Base-by-base conservation (phyloP, 2,329 filamentous ascomycete genomes). In the Stagonosporopsis chrysanthemi region DNA sequence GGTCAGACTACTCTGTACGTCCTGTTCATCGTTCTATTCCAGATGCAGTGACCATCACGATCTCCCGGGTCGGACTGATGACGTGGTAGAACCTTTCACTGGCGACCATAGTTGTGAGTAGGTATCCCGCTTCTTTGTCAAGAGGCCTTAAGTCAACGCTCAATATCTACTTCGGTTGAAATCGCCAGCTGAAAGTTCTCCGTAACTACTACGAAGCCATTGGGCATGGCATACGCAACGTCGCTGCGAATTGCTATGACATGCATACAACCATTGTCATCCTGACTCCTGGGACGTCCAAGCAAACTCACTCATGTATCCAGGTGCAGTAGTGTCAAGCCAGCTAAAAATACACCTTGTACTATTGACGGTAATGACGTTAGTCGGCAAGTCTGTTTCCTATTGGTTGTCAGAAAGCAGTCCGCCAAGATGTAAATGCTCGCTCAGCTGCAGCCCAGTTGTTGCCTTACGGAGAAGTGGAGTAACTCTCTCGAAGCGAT, bases 301-400 rank as follows among this genome's bases (percentile, higher is more conserved):
- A 14, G 38, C 4, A 15, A 11, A 41, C 9, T 19, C n/a, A 19
- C 17, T 19, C 35, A 38, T n/a, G 33, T 7, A 36, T 6, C 12
- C 11, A 6, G 7, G 5, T 42, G 29, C 28, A 26, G 22, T 43
- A 51, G 29, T 17, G 15, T 23, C 23, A 22, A 11, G 22, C 26
- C 38, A 19, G 36, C 39, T 51, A 38, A 51, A 43, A 43, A 43
- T 43, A 51, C 39, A 6, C 19, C 28, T 14, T 6, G 17, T n/a
- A 22, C 23, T 39, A 43, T 43, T 43, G 39, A 39, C 31, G n/a
- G 24, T 23, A 6, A 43, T 51, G 48, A 51, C 39, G 48, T 42
- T 28, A 29, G 15, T 38, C 39, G 39, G 48, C 29, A 36, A 12
- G 23, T n/a, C n/a, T 14, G 26, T 22, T 51, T 43, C 31, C 23